Base-by-base conservation (phyloP, 306 rosid genomes). In the Quercus robur region DNA sequence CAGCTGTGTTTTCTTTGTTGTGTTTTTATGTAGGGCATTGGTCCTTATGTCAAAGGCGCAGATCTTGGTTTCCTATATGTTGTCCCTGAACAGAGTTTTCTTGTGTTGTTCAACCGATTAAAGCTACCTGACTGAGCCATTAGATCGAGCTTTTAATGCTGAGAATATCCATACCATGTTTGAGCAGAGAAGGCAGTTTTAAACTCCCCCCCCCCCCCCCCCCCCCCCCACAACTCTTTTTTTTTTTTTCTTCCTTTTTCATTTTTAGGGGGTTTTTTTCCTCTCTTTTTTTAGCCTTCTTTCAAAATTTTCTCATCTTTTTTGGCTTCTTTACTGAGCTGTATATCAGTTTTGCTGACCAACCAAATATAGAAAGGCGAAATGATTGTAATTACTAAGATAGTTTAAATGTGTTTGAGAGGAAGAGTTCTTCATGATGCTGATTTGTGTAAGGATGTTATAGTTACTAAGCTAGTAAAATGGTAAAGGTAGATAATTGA, bases 21-120 rank as follows among this genome's bases (percentile, higher is more conserved):
- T 74, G 77, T 63, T 46, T 26, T 63, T 71, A 46, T 80, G 78
- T 71, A 96, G 99, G 99, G 97, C 78, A 86, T 96, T 70, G 99
- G 97, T 67, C 97, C 97, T n/a, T 91, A 88, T 66, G 85, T 91
- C 86, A 93, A 89, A 88, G 94, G 98, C 33, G 99, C 99, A 75
- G 98, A 93, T 84, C 93, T 96, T 19, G 99, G 99, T 33, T 93
- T 96, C 87, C 93, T 96, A 38, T 93, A 93, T 78, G 87, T 88
- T 1, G 90, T 89, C 44, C 97, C 98, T 0, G 97, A 96, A 83
- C 97, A 96, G 84, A 96, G 98, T 85, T 91, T 96, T 85, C 94
- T 96, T 6, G 99, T 96, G 62, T 86, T 96, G 73, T 91, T 96
- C 87, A 92, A 90, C 89, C 97, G 99, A 41, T 86, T 96, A 91